These are phyloP conservation scores for Pichia norvegensis DNA, from an alignment of 1,139 yeast genomes.

Conservation along the genomic window DNA sequence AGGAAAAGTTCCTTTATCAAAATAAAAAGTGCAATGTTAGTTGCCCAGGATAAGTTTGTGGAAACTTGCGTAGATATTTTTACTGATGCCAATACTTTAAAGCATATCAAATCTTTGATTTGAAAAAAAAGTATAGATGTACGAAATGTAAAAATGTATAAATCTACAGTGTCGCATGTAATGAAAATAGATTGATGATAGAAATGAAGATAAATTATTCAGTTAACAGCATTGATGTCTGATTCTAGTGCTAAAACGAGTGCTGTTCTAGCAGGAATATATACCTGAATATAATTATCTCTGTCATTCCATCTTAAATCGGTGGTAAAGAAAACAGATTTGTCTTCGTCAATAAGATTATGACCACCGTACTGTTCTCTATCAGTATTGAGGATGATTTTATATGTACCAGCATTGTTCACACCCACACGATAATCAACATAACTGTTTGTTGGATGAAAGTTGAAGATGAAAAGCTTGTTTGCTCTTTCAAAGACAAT, in stretches of 20 bases:
- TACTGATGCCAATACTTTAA: constrained; percentile 1
- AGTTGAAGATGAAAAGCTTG: constrained; percentile 75
- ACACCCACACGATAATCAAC: constrained; percentile 87
- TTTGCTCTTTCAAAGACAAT: constrained; percentile 86
- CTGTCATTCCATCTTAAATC: constrained; percentile 77
- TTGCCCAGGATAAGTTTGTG: constrained; percentile 14
- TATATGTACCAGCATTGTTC: constrained; percentile 68
- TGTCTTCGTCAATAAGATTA: constrained; percentile 53
- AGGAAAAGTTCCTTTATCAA: constrained; percentile 39
- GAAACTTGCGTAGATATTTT: constrained; percentile 21
- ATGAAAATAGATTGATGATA: not conserved
- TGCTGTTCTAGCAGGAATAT: constrained; percentile 78
- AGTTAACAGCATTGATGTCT: constrained; percentile 16
- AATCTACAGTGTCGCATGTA: too few species aligned
- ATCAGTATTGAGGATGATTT: constrained; percentile 70
- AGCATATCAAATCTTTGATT: constrained; percentile 1
- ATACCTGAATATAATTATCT: constrained; percentile 67
- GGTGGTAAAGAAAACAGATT: constrained; percentile 55
- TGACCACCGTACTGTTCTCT: constrained; percentile 73
- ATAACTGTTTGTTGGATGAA: constrained; percentile 77
- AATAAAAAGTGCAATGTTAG: constrained; percentile 16
- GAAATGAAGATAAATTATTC: not conserved
- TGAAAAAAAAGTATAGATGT: not conserved
- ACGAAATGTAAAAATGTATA: not conserved
- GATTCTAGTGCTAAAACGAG: constrained; percentile 50